phyloP scores from a whole-genome alignment of 345 rosid genomes.

The Draba incana region DNA sequence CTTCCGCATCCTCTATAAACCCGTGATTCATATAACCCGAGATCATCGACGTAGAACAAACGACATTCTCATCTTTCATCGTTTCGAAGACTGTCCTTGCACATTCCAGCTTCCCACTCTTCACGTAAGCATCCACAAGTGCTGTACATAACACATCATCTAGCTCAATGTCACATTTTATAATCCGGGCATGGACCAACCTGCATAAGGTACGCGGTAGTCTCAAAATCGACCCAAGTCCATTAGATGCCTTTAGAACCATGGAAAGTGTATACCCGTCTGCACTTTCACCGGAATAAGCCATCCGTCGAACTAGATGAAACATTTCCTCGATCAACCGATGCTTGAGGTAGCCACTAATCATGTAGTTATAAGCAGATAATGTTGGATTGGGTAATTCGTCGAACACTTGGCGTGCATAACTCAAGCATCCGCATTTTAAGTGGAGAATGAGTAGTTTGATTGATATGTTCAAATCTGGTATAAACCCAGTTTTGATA shows the following conservation, averaged over 20 bases:
- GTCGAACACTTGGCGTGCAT: constrained; percentile 76
- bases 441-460: constrained; percentile 64
- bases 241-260: constrained; percentile 77
- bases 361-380: constrained; percentile 77
- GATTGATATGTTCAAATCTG: constrained; percentile 61
- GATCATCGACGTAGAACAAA: constrained; percentile 90
- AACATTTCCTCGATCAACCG: constrained; percentile 50
- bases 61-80: constrained; percentile 63
- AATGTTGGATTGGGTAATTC: constrained; percentile 67
- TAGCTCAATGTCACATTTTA: constrained; percentile 54
- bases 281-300: constrained; percentile 57
- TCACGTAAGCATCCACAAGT: constrained; percentile 78
- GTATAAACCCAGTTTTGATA: constrained; percentile 63
- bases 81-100: constrained; percentile 77
- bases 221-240: constrained; percentile 24
- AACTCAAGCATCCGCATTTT: constrained; percentile 57
- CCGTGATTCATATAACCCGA: constrained; percentile 85
- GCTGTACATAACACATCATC: constrained; percentile 84
- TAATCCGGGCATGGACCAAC: constrained; percentile 60
- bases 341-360: constrained; percentile 66
- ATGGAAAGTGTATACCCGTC: constrained; percentile 82
- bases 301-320: constrained; percentile 52
- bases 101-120: constrained; percentile 56
- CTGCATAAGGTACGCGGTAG: constrained; percentile 50
- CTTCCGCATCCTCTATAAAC: constrained; percentile 60